Conservation (phyloP, 345 rosid species). For the Lepidium sativum region DNA sequence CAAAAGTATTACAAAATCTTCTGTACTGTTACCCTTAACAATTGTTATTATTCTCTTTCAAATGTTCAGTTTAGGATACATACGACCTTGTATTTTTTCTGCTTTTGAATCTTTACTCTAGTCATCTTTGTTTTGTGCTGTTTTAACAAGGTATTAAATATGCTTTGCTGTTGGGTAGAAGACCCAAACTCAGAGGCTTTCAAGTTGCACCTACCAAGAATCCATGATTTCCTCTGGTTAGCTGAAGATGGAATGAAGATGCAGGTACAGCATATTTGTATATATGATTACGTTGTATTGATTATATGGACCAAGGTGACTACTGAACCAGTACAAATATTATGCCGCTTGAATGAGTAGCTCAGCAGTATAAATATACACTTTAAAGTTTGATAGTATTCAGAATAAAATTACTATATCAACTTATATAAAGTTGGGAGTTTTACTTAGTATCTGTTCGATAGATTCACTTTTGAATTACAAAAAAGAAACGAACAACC, state of each 20-base stretch:
- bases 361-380: neutral
- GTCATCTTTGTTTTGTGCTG: neutral
- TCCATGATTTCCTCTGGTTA: slow-evolving; percentile 81
- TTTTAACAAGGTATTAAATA: slow-evolving; percentile 71
- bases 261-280: slow-evolving; percentile 49
- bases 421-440: neutral
- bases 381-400: neutral
- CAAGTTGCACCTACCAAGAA: slow-evolving; percentile 80
- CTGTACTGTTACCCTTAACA: neutral
- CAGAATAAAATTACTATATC: neutral
- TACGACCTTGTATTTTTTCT: neutral
- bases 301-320: neutral
- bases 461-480: neutral
- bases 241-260: slow-evolving; percentile 99
- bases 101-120: neutral
- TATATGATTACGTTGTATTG: neutral
- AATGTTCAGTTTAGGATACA: neutral
- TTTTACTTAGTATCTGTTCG: neutral
- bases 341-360: slow-evolving; percentile 8
- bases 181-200: slow-evolving; percentile 96
- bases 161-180: slow-evolving; percentile 99
- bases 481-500: neutral
- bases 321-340: slow-evolving; percentile 5
- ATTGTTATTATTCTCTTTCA: neutral
- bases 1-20: neutral